Percentiles rank a stretch among this genome's conserved stretches.
phyloP scores from a whole-genome alignment of 495 filamentous ascomycete species.

The Neurospora sp. region DNA sequence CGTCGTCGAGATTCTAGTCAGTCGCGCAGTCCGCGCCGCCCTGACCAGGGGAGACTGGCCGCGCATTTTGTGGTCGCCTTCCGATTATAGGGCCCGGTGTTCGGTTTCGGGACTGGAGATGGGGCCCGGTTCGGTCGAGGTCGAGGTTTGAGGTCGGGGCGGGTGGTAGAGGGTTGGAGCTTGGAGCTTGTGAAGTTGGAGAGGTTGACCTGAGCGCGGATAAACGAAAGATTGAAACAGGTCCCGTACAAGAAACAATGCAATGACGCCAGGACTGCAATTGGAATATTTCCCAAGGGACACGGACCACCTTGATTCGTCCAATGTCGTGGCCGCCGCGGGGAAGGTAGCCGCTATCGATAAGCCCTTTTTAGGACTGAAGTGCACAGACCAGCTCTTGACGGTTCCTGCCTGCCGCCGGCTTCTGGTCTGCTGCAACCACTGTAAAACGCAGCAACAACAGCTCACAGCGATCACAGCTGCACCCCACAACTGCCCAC shows the following conservation, averaged over 20 bases:
- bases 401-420: neutral
- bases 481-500: neutral
- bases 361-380: neutral
- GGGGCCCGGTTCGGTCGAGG: neutral
- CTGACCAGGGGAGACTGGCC: constrained; percentile 16
- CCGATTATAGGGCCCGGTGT: neutral
- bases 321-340: neutral
- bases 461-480: neutral
- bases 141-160: neutral
- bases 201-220: neutral
- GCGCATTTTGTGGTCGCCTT: constrained; percentile 15
- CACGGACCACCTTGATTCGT: neutral
- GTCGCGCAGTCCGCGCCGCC: constrained; percentile 10
- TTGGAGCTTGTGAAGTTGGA: too few relatives aligned
- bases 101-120: neutral
- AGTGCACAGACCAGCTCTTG: neutral
- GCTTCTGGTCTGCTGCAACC: neutral
- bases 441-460: neutral
- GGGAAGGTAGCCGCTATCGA: neutral
- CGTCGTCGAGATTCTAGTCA: neutral
- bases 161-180: neutral
- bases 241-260: neutral
- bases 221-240: neutral
- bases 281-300: neutral
- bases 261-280: neutral